Base-by-base conservation (phyloP, 768 basidiomycete species). In the Leccinellum luteum region DNA sequence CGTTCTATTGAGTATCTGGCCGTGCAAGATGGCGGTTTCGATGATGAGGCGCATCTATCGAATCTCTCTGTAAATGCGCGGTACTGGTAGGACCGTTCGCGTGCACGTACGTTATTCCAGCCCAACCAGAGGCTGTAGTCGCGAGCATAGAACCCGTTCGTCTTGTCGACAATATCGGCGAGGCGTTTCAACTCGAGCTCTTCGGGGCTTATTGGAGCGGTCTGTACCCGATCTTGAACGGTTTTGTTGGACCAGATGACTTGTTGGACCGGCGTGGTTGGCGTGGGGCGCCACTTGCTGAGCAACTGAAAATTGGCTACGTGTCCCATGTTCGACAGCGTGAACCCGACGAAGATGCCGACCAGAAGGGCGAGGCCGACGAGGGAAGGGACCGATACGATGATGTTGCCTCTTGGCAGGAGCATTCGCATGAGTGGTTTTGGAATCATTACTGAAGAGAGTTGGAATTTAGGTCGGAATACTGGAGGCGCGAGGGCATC, bases 11-110 rank as follows among this genome's bases (percentile, higher is more conserved):
- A 79, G 63, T 31, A 80, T 58, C 4, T 68, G 60, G 15, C 79
- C 78, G 50, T 81, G 80, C 15, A 78, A 62, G 19, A 81, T 51
- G 2, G 77, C 70, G 1, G 78, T 63, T 59, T 81, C 79, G 43
- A 81, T 75, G 56, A 81, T 81, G 54, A 81, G 80, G 15, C 80
- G 74, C 73, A 81, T 72, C 79, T 79, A 34, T 6, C 15, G n/a
- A 41, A 21, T 17, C 1, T 17, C 1, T n/a, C 19, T 19, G 6
- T 57, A 32, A 62, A 47, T 12, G 14, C 0, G 28, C 1, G 6
- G n/a, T 4, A 10, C 17, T 38, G 28, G 14, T 31, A 15, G 15
- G 25, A 21, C 10, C 1, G 1, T 2, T 14, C 5, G 35, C 1
- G 51, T 12, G 19, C 7, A 56, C 58, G 25, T 44, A 81, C 78